Evolutionary conservation across 1,284 basidiomycete genomes (phyloP), one percentile per base, ranked within the genome.

Genomic region (Puccinia coronata): DNA sequence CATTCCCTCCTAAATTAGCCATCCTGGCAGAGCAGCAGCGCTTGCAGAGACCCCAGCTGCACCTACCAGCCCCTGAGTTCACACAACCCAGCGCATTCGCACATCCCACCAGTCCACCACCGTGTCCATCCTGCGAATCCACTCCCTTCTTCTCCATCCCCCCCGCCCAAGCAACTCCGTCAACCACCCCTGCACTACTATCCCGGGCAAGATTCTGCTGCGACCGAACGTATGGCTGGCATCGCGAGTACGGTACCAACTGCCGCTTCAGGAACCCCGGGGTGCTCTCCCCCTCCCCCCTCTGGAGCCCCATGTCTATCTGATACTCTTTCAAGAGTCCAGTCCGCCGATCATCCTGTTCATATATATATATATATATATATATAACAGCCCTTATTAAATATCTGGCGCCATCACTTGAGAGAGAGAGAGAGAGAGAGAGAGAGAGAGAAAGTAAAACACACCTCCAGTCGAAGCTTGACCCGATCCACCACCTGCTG

Each of bases 401-500:
- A 2, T n/a, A n/a, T n/a, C n/a, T n/a, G n/a, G n/a, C n/a, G n/a
- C n/a, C n/a, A n/a, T n/a, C n/a, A n/a, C n/a, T n/a, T n/a, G n/a
- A n/a, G n/a, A n/a, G n/a, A n/a, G n/a, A n/a, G n/a, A n/a, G n/a
- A n/a, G n/a, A n/a, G n/a, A n/a, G n/a, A n/a, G n/a, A n/a, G n/a
- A n/a, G n/a, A n/a, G n/a, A n/a, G n/a, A n/a, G n/a, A n/a, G n/a
- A n/a, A n/a, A n/a, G n/a, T n/a, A n/a, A n/a, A 5, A 87, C 90
- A 84, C 82, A 90, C 90, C 85, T 91, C 89, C 88, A 95, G 89
- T 82, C 91, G 87, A 69, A 82, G 85, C 82, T 91, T 91, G 86
- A 96, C 89, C 86, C 92, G 91, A 55, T 87, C 86, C 16, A 92
- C 90, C 73, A 96, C 86, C 47, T 88, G 88, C 28, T 90, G 87